Percentiles rank a stretch among this genome's conserved stretches.
These are phyloP conservation scores for Pythium aquatile DNA, from an alignment of 352 stramenopile genomes.

Conservation along the genomic window DNA sequence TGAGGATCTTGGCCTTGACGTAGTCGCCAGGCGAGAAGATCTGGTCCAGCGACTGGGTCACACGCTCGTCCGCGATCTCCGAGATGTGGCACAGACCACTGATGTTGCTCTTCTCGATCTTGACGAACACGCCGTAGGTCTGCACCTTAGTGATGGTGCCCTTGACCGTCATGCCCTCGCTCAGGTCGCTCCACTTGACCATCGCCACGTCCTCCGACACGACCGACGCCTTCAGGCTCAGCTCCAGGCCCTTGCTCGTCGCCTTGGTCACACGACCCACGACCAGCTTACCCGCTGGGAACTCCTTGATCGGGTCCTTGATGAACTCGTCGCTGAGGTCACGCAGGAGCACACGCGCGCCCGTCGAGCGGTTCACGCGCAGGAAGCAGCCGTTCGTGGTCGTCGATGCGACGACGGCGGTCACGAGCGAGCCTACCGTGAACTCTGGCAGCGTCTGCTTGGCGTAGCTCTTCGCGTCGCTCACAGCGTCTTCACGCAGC, in stretches of 20 bases:
- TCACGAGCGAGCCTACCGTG: conserved; percentile 84
- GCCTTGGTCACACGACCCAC: conserved; percentile 92
- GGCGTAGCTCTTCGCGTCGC: conserved; percentile 52
- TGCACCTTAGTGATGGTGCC: conserved; percentile 95
- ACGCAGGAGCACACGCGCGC: conserved; percentile 91
- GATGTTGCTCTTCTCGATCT: conserved; percentile 94
- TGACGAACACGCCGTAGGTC: conserved; percentile 95
- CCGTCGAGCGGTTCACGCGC: conserved; percentile 83
- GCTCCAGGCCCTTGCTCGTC: conserved; percentile 79
- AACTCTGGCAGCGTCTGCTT: conserved; percentile 35
- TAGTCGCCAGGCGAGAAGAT: conserved; percentile 95
- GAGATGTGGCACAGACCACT: conserved; percentile 96
- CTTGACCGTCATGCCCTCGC: conserved; percentile 91
- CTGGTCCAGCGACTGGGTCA: conserved; percentile 90
- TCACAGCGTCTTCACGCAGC: conserved; percentile 61
- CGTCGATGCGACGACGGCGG: conserved; percentile 91
- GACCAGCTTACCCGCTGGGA: conserved; percentile 92
- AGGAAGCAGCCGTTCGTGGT: conserved; percentile 94
- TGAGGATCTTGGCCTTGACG: conserved; percentile 96
- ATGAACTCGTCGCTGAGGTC: conserved; percentile 96
- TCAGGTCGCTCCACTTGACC: conserved; percentile 90
- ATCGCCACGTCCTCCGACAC: conserved; percentile 86
- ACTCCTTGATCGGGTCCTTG: conserved; percentile 86
- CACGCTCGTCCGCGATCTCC: conserved; percentile 93
- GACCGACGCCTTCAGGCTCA: conserved; percentile 94